phyloP scores from a whole-genome alignment of 768 basidiomycete species.

The Agaricus subrufescens region DNA sequence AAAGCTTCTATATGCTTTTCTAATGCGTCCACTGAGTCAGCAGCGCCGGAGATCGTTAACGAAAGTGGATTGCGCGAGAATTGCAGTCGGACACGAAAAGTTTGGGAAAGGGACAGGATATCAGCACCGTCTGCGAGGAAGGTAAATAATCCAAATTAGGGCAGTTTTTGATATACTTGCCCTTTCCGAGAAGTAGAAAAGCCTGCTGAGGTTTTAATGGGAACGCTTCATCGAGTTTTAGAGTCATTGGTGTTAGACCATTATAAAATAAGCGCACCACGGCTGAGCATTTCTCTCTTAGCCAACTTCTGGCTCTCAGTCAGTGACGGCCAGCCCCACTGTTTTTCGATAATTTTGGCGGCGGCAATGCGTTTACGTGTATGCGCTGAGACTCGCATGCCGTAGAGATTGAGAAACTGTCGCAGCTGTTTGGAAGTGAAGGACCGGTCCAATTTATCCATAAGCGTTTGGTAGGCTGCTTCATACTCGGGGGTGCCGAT shows the following conservation, averaged over 20 bases:
- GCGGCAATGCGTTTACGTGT: constrained; percentile 35
- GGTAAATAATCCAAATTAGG: constrained; percentile 5
- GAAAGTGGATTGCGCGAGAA: constrained; percentile 52
- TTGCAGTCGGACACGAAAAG: constrained; percentile 59
- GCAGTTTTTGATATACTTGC: constrained; percentile 26
- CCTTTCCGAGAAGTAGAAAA: constrained; percentile 70
- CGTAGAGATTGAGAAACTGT: constrained; percentile 46
- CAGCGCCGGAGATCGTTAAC: constrained; percentile 55
- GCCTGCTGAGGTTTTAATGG: constrained; percentile 53
- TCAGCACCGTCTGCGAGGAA: constrained; percentile 53
- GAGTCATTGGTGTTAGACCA: constrained; percentile 3
- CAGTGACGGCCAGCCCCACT: constrained; percentile 69
- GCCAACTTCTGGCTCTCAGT: constrained; percentile 44
- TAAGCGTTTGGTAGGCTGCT: constrained; percentile 45
- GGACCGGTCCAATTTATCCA: constrained; percentile 50
- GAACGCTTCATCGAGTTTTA: constrained; percentile 36
- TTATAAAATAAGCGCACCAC: constrained; percentile 33
- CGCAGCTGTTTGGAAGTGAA: constrained; percentile 63
- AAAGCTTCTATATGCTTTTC: constrained; percentile 40
- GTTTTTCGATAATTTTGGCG: constrained; percentile 52
- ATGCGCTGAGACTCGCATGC: constrained; percentile 26
- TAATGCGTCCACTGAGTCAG: constrained; percentile 45
- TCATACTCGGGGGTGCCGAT: constrained; percentile 36
- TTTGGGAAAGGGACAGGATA: constrained; percentile 52
- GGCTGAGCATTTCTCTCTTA: constrained; percentile 40